Evolutionary conservation across 2,329 filamentous ascomycete genomes (phyloP).

Genomic region (Xylariaceae sp.): DNA sequence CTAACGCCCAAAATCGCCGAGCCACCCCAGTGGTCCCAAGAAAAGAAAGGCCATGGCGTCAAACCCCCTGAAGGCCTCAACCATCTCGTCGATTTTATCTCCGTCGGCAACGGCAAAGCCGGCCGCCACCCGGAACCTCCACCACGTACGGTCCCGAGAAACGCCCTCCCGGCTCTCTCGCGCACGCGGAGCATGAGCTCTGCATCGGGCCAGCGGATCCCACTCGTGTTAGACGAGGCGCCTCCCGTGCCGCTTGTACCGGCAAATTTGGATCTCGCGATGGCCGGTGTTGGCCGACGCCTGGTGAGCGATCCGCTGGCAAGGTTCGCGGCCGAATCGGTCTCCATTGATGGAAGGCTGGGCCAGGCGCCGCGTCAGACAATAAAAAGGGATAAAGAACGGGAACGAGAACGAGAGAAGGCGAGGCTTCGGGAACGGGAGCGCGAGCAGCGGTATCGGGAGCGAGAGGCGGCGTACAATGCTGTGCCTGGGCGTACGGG

Average conservation of each 20-base stretch:
- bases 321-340: not conserved
- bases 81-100: constrained; percentile 32
- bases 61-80: constrained; percentile 30
- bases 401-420: constrained; percentile 18
- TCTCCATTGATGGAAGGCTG: not conserved
- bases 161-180: constrained; percentile 16
- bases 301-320: constrained; percentile 1
- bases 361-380: not conserved
- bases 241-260: constrained; percentile 30
- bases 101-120: constrained; percentile 13
- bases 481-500: constrained; percentile 29
- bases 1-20: constrained; percentile 27
- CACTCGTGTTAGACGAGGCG: constrained; percentile 8
- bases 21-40: constrained; percentile 30
- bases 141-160: constrained; percentile 24
- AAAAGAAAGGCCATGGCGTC: constrained; percentile 30
- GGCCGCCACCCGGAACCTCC: constrained; percentile 20
- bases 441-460: constrained; percentile 22
- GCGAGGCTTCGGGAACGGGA: constrained; percentile 15
- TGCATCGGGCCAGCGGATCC: constrained; percentile 19
- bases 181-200: constrained; percentile 30
- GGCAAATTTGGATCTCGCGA: constrained; percentile 1
- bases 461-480: constrained; percentile 26
- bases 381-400: constrained; percentile 14
- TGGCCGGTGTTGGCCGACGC: constrained; percentile 1